A percentile compares a stretch with the other conserved stretches of the same genome.
Conservation (phyloP, 129 eudicot species). For the Chrysanthemum makinoi region DNA sequence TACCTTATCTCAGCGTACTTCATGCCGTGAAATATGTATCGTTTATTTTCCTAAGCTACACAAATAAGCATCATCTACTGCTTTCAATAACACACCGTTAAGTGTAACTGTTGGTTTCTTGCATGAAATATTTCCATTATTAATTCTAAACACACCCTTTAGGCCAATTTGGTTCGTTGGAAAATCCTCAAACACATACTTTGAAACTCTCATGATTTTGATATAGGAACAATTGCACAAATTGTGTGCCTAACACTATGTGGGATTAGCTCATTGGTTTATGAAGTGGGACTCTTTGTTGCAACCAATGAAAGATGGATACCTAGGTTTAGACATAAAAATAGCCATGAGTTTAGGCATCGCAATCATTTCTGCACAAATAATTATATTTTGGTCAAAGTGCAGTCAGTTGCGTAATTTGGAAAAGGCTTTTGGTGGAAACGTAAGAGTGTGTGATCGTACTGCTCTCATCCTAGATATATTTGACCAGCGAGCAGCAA, state of each 20-base stretch:
- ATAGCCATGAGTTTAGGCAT: too few relatives aligned
- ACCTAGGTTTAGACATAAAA: too few relatives aligned
- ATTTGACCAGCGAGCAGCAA: conserved; percentile 94
- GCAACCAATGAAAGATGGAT: too few relatives aligned
- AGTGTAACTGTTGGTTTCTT: background rate
- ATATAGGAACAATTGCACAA: conserved; percentile 5
- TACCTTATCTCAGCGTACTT: background rate
- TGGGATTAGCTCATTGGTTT: too few relatives aligned
- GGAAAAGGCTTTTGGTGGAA: conserved; percentile 90
- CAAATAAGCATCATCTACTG: background rate
- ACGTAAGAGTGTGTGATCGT: conserved; percentile 92
- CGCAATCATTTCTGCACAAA: background rate
- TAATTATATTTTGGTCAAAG: conserved; percentile 18
- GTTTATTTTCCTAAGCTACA: background rate
- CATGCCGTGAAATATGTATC: background rate
- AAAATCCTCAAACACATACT: background rate
- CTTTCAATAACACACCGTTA: background rate
- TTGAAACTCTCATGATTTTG: background rate
- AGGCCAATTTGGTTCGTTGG: too few relatives aligned
- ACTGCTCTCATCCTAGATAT: conserved; percentile 96
- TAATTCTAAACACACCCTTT: background rate
- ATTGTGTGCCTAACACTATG: too few relatives aligned
- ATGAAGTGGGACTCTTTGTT: too few relatives aligned
- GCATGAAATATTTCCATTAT: background rate
- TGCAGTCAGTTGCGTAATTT: conserved; percentile 89